Percentiles rank a stretch among this genome's conserved stretches.
Conservation (phyloP, 768 basidiomycete species). For the Termitomyces sp. region DNA sequence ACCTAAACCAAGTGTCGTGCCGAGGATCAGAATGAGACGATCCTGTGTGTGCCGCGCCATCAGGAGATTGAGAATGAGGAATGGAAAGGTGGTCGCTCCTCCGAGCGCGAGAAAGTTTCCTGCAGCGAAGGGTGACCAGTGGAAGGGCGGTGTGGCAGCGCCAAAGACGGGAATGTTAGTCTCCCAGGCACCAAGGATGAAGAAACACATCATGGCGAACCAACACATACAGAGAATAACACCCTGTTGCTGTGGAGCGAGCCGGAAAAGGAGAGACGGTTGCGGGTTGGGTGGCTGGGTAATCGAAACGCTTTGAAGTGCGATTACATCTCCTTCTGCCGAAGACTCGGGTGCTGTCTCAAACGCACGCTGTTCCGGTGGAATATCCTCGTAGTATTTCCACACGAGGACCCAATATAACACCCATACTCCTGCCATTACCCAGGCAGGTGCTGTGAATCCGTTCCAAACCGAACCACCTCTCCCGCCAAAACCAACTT, state of each 20-base stretch:
- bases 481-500: constrained; percentile 48
- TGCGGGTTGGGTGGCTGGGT: constrained; percentile 1
- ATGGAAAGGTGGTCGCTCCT: constrained; percentile 58
- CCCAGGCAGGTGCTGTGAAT: constrained; percentile 63
- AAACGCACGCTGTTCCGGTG: not conserved
- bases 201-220: constrained; percentile 68
- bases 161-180: constrained; percentile 64
- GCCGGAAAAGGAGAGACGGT: constrained; percentile 7
- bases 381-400: constrained; percentile 11
- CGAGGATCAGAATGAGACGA: constrained; percentile 51
- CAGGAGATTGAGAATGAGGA: constrained; percentile 59
- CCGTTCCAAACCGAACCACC: constrained; percentile 52
- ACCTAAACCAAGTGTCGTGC: constrained; percentile 43
- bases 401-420: constrained; percentile 40
- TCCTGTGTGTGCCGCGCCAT: constrained; percentile 58
- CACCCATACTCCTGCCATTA: constrained; percentile 53
- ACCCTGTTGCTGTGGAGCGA: constrained; percentile 38
- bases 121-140: constrained; percentile 58
- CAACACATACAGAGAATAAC: constrained; percentile 64
- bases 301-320: not conserved
- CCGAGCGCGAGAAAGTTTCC: constrained; percentile 73
- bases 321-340: not conserved
- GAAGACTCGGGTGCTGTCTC: not conserved
- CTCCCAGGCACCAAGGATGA: constrained; percentile 69
- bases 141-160: constrained; percentile 34